phyloP scores from a whole-genome alignment of 441 rosid genomes.

The Gossypium schwendimanii region DNA sequence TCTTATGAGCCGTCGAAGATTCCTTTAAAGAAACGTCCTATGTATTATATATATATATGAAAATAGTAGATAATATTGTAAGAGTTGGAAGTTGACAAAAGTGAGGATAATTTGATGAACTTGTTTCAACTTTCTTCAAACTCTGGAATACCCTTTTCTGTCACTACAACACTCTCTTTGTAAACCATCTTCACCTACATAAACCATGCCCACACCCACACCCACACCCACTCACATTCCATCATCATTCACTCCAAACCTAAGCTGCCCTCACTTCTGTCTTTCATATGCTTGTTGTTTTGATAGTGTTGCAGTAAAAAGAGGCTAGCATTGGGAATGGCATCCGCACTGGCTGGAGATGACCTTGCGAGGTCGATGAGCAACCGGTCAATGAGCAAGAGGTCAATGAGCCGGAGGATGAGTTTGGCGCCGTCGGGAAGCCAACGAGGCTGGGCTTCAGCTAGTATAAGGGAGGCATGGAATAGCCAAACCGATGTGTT shows the following conservation, averaged over 20 bases:
- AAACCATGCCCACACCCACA: not conserved
- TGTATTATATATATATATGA: not conserved
- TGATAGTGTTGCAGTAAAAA: not conserved
- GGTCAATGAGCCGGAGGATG: conserved; percentile 27
- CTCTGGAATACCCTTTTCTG: conserved; percentile 30
- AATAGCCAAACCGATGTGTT: conserved; percentile 32
- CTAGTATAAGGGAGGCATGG: conserved; percentile 40
- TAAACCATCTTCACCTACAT: conserved; percentile 12
- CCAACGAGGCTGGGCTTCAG: conserved; percentile 35
- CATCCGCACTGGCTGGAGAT: conserved; percentile 23
- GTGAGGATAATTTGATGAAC: conserved; percentile 6
- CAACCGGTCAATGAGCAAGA: conserved; percentile 23
- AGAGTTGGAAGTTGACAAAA: conserved; percentile 10
- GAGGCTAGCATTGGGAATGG: conserved; percentile 5
- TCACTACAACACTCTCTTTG: not conserved
- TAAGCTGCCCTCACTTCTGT: conserved; percentile 21
- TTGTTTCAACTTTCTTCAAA: not conserved
- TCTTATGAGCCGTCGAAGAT: not conserved
- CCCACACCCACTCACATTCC: not conserved
- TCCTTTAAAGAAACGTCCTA: not conserved
- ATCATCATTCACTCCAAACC: not conserved
- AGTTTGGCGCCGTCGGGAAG: conserved; percentile 35
- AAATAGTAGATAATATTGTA: not conserved
- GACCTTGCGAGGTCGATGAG: conserved; percentile 23
- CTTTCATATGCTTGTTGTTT: not conserved